phyloP scores from a whole-genome alignment of 306 rosid genomes.

The Acmispon strigosus region DNA sequence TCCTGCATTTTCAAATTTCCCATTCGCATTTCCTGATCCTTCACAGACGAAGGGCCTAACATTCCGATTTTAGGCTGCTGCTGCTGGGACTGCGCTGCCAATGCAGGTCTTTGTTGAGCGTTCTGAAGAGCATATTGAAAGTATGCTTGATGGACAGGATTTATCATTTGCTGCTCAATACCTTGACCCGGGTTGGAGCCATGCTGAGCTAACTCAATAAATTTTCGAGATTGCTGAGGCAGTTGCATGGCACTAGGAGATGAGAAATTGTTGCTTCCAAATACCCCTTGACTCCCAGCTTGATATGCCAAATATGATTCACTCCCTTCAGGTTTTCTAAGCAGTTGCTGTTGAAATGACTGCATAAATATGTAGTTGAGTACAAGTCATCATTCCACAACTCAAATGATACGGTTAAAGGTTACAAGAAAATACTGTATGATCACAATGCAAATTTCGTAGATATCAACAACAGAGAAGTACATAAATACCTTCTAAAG shows the following conservation, averaged over 20 bases:
- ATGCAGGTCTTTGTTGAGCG: constrained; percentile 71
- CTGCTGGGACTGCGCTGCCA: constrained; percentile 74
- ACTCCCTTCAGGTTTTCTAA: constrained; percentile 81
- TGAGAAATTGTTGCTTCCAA: constrained; percentile 54
- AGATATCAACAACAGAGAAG: neutral
- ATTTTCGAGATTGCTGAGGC: constrained; percentile 76
- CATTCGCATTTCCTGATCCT: constrained; percentile 76
- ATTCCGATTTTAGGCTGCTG: constrained; percentile 78
- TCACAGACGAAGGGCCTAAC: constrained; percentile 52
- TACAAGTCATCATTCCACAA: constrained; percentile 4
- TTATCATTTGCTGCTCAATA: constrained; percentile 60
- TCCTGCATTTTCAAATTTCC: constrained; percentile 82
- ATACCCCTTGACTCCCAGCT: constrained; percentile 65
- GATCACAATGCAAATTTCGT: neutral
- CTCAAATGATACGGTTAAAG: constrained; percentile 3
- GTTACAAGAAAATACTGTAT: neutral
- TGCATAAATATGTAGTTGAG: constrained; percentile 31
- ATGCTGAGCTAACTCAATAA: constrained; percentile 66
- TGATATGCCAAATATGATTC: constrained; percentile 75
- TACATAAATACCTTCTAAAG: neutral
- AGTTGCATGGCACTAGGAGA: constrained; percentile 54
- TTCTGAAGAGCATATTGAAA: constrained; percentile 76
- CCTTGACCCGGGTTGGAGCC: constrained; percentile 69
- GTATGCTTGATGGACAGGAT: constrained; percentile 77
- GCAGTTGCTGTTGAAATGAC: constrained; percentile 76